phyloP scores from a whole-genome alignment of 371 early-diverging fungal species.

The Syncephalastrum sp. region DNA sequence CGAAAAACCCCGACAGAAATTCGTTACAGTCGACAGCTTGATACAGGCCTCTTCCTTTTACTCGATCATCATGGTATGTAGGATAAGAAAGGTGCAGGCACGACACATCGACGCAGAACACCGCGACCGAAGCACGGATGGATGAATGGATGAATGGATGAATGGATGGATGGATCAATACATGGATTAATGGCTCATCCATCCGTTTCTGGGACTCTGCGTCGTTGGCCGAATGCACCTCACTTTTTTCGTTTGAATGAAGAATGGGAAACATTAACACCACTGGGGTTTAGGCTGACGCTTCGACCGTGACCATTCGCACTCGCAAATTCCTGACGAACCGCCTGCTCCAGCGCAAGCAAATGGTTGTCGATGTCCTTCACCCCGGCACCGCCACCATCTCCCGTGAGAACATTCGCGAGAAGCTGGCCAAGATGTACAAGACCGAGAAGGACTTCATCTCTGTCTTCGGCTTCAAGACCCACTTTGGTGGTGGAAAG shows the following conservation, averaged over 20 bases:
- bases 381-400: conserved; percentile 94
- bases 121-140: too few relatives aligned
- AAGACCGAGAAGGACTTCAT: conserved; percentile 90
- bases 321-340: conserved; percentile 99
- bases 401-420: conserved; percentile 91
- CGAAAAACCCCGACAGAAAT: too few relatives aligned
- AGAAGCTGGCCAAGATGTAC: conserved; percentile 96
- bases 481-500: conserved; percentile 97
- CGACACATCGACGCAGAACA: too few relatives aligned
- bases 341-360: conserved; percentile 97
- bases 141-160: too few relatives aligned
- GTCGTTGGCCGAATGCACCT: conserved; percentile 23
- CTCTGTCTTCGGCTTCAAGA: conserved; percentile 95
- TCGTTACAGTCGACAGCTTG: too few relatives aligned
- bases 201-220: too few relatives aligned
- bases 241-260: conserved; percentile 29
- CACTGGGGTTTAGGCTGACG: conserved; percentile 57
- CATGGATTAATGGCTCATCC: too few relatives aligned
- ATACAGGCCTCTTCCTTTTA: too few relatives aligned
- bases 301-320: conserved; percentile 87
- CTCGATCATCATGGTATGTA: too few relatives aligned
- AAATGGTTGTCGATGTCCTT: conserved; percentile 96
- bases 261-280: not conserved
- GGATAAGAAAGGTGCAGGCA: too few relatives aligned
- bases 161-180: too few relatives aligned